Conservation (phyloP, 306 rosid genomes). For the Vigna reflexopilosa region DNA sequence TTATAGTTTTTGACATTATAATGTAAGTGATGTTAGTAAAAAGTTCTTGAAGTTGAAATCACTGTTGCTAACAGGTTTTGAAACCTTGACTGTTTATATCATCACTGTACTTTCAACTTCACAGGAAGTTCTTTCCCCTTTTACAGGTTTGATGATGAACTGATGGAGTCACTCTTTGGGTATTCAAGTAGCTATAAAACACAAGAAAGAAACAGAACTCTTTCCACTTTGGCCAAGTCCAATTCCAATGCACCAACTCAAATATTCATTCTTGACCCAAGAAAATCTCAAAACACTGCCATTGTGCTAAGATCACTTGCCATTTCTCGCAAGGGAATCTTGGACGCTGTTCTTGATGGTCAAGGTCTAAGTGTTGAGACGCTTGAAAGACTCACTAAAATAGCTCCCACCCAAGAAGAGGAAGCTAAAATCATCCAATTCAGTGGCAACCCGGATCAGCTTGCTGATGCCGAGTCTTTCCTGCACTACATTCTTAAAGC, state of each 20-base stretch:
- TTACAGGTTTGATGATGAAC: conserved; percentile 79
- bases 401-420: conserved; percentile 78
- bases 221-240: conserved; percentile 48
- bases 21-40: neutral
- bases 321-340: conserved; percentile 64
- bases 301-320: conserved; percentile 74
- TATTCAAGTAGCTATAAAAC: conserved; percentile 53
- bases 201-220: conserved; percentile 46
- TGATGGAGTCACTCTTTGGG: conserved; percentile 84
- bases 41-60: neutral
- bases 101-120: conserved; percentile 5
- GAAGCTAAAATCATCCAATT: conserved; percentile 66
- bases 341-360: conserved; percentile 72
- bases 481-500: conserved; percentile 69
- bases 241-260: conserved; percentile 56
- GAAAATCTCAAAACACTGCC: conserved; percentile 80
- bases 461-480: conserved; percentile 84
- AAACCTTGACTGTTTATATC: neutral
- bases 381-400: conserved; percentile 80
- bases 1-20: neutral
- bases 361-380: conserved; percentile 69
- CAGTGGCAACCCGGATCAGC: conserved; percentile 64
- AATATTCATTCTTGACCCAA: conserved; percentile 69
- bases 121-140: conserved; percentile 1
- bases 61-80: neutral